Percentiles rank a stretch among this genome's conserved stretches.
Evolutionary conservation across 305 asterid genomes (phyloP).

Genomic region (Fraxinus dipetala): DNA sequence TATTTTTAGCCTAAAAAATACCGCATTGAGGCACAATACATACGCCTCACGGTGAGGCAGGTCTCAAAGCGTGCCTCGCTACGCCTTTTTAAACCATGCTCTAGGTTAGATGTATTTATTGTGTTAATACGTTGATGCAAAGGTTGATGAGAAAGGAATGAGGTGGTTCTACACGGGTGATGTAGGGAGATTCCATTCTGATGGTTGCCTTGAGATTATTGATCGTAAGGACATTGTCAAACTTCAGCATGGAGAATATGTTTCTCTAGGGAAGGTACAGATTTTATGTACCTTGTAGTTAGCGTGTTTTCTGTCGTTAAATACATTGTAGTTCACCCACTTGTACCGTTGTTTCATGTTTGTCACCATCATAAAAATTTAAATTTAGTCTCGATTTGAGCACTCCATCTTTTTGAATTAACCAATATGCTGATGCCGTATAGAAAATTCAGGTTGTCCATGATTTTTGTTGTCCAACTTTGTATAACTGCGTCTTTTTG

Average conservation of each 20-base stretch:
- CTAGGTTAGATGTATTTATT: not conserved
- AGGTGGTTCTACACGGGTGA: conserved; percentile 96
- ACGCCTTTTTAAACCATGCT: too few species aligned
- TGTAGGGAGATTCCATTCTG: conserved; percentile 76
- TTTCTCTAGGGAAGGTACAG: conserved; percentile 85
- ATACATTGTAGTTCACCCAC: not conserved
- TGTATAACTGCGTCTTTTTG: too few species aligned
- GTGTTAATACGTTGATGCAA: conserved; percentile 7
- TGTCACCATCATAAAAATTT: not conserved
- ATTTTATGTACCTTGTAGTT: not conserved
- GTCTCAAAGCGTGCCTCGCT: too few species aligned
- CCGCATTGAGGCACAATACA: too few species aligned
- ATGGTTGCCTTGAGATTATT: conserved; percentile 93
- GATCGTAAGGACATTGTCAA: conserved; percentile 96
- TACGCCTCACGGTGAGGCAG: too few species aligned
- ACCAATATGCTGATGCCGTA: too few species aligned
- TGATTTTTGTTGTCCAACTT: too few species aligned
- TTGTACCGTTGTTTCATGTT: not conserved
- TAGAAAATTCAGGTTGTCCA: too few species aligned
- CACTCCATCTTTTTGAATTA: too few species aligned
- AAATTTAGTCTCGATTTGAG: too few species aligned
- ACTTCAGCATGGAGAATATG: conserved; percentile 98
- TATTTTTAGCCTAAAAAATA: too few species aligned
- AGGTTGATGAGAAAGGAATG: conserved; percentile 85
- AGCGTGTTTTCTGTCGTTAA: not conserved